Conservation (phyloP, 345 rosid genomes). For the Eucalyptus paniculata region DNA sequence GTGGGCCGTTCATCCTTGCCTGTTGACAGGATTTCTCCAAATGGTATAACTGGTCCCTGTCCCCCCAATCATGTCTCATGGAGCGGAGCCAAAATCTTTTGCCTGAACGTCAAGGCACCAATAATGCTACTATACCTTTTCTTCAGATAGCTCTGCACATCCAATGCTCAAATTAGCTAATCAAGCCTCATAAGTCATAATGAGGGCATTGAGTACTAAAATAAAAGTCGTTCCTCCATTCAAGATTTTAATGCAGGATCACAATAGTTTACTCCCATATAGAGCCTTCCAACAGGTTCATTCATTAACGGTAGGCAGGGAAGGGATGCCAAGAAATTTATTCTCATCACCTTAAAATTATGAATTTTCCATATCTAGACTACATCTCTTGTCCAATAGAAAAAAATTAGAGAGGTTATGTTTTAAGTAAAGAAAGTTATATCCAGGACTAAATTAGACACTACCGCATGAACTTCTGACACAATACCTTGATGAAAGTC, state of each 20-base stretch:
- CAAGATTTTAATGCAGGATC: not conserved
- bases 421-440: not conserved
- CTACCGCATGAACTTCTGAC: not conserved
- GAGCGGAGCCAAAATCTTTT: not conserved
- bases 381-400: not conserved
- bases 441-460: not conserved
- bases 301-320: not conserved
- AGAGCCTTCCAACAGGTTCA: not conserved
- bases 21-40: not conserved
- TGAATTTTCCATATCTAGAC: not conserved
- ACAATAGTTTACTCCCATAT: not conserved
- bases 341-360: not conserved
- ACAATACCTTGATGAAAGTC: not conserved
- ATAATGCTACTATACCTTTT: not conserved
- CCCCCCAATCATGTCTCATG: not conserved
- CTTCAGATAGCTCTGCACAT: not conserved
- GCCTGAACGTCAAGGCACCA: not conserved
- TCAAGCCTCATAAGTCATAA: not conserved
- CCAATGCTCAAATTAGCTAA: not conserved
- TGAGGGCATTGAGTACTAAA: not conserved
- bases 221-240: not conserved
- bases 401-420: not conserved
- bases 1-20: not conserved
- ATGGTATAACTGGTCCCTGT: not conserved
- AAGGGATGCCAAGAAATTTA: not conserved